Evolutionary conservation across 306 rosid species (phyloP).

Genomic region (Acacia melanoxylon): DNA sequence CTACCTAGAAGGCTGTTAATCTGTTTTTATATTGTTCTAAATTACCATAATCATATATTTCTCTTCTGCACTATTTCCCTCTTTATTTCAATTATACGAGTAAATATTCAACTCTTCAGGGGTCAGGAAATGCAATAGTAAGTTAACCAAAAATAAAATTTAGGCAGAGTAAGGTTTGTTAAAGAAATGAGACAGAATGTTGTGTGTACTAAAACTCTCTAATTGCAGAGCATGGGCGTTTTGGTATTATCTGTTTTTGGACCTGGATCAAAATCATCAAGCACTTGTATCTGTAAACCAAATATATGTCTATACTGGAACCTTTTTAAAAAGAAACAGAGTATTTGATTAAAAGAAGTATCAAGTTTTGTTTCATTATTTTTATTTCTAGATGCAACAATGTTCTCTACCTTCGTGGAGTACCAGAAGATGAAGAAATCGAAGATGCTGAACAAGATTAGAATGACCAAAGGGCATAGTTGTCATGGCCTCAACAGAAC

Average conservation of each 20-base stretch:
- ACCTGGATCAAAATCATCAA: not conserved
- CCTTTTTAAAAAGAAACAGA: not conserved
- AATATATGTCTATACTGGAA: not conserved
- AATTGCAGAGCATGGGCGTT: not conserved
- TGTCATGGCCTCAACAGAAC: conserved; percentile 21
- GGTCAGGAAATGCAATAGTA: not conserved
- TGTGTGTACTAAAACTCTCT: not conserved
- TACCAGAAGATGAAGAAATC: conserved; percentile 93
- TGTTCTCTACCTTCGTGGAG: conserved; percentile 95
- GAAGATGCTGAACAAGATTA: conserved; percentile 86
- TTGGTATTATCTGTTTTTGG: not conserved
- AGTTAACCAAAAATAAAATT: not conserved
- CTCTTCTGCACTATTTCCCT: not conserved
- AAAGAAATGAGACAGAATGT: not conserved
- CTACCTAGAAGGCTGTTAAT: not conserved
- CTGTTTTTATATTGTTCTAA: not conserved
- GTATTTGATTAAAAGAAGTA: not conserved
- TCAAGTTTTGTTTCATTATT: not conserved
- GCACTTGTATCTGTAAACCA: not conserved
- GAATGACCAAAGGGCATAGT: conserved; percentile 29
- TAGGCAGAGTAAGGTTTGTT: not conserved
- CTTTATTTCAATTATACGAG: not conserved
- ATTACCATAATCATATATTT: not conserved
- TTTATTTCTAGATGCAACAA: conserved; percentile 74
- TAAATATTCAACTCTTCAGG: not conserved